These are phyloP conservation scores for Umbelopsis sp. DNA, from an alignment of 192 early-diverging fungal genomes.

Conservation along the genomic window DNA sequence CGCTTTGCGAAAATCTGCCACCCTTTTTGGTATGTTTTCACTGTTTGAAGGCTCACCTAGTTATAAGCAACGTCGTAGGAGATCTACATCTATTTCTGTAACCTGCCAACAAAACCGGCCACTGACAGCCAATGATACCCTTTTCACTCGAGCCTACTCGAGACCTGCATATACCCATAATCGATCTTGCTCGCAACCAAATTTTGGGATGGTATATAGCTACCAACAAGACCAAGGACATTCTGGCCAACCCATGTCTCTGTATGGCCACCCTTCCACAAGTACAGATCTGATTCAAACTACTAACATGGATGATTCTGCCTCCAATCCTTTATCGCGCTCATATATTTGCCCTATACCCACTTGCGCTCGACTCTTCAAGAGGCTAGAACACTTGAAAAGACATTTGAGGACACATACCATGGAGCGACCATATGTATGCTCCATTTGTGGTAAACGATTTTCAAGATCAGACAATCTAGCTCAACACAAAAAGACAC, in stretches of 20 bases:
- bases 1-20: conserved; percentile 21
- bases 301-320: not conserved
- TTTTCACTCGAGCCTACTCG: not conserved
- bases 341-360: conserved; percentile 54
- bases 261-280: not conserved
- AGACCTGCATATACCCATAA: conserved; percentile 5
- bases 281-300: not conserved
- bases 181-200: not conserved
- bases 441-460: conserved; percentile 52
- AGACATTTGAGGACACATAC: conserved; percentile 63
- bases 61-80: conserved; percentile 70
- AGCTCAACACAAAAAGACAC: conserved; percentile 61
- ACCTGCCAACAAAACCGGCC: not conserved
- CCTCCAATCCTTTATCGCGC: not conserved
- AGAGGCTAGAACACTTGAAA: conserved; percentile 59
- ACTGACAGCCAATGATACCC: not conserved
- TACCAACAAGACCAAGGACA: conserved; percentile 1
- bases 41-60: conserved; percentile 73
- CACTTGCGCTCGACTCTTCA: conserved; percentile 54
- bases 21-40: conserved; percentile 56
- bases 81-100: conserved; percentile 40
- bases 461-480: conserved; percentile 62
- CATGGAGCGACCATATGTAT: conserved; percentile 59
- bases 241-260: not conserved
- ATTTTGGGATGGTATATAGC: not conserved